Evolutionary conservation across 192 early-diverging fungal species (phyloP).

Genomic region (Coemansia sp.): DNA sequence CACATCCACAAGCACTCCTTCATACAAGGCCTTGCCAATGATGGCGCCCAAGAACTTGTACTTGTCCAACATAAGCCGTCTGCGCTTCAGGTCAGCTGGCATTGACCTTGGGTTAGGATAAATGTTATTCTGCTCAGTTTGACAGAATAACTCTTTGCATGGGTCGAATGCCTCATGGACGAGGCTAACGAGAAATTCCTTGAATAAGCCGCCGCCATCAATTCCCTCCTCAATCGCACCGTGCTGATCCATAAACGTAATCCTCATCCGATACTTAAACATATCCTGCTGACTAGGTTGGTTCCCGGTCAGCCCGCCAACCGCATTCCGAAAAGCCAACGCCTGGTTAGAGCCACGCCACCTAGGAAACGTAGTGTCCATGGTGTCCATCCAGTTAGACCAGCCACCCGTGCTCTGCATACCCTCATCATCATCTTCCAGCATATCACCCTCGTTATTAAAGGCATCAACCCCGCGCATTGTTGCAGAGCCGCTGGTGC

Average conservation of each 20-base stretch:
- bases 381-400: background rate
- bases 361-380: background rate
- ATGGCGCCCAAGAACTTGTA: slow-evolving; percentile 78
- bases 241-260: slow-evolving; percentile 82
- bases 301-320: slow-evolving; percentile 5
- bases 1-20: slow-evolving; percentile 80
- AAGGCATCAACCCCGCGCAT: background rate
- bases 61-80: slow-evolving; percentile 55
- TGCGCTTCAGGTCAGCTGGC: slow-evolving; percentile 23
- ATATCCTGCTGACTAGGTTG: slow-evolving; percentile 41
- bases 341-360: background rate
- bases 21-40: slow-evolving; percentile 83
- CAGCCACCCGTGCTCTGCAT: background rate
- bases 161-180: slow-evolving; percentile 75
- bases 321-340: slow-evolving; percentile 14
- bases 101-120: slow-evolving; percentile 70
- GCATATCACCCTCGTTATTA: background rate
- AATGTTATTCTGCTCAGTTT: slow-evolving; percentile 65
- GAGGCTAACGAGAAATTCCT: slow-evolving; percentile 88
- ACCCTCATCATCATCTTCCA: background rate
- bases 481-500: background rate
- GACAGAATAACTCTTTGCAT: slow-evolving; percentile 65
- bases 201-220: slow-evolving; percentile 97
- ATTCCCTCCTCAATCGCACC: slow-evolving; percentile 88
- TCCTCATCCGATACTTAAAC: slow-evolving; percentile 78